These are phyloP conservation scores for Mortierella sp. DNA, from an alignment of 371 early-diverging fungal species.

Conservation along the genomic window DNA sequence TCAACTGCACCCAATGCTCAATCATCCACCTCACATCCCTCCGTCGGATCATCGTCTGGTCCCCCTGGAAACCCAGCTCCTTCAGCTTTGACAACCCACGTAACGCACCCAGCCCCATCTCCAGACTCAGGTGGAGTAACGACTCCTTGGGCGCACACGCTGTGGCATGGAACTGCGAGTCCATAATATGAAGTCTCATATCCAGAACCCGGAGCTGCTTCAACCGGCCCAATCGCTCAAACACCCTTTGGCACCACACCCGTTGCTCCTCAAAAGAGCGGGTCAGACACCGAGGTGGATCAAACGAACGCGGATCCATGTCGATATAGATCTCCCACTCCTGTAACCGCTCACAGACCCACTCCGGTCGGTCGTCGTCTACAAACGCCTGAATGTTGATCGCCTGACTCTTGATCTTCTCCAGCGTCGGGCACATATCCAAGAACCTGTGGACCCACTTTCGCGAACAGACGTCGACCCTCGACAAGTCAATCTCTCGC, in stretches of 20 bases:
- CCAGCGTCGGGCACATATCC: not conserved
- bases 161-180: too few relatives aligned
- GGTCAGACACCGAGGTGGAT: not conserved
- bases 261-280: not conserved
- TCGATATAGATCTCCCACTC: not conserved
- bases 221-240: not conserved
- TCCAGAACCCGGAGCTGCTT: not conserved
- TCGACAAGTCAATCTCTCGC: not conserved
- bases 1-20: not conserved
- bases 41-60: not conserved
- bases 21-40: not conserved
- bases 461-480: not conserved
- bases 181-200: not conserved
- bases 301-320: not conserved
- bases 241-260: not conserved
- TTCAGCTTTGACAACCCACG: not conserved
- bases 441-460: not conserved
- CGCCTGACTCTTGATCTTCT: not conserved
- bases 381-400: not conserved
- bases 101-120: not conserved
- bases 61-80: not conserved
- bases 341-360: not conserved
- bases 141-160: not conserved
- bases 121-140: not conserved
- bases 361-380: not conserved